Conservation (phyloP, 1,139 yeast genomes). For the Hanseniaspora sp. region DNA sequence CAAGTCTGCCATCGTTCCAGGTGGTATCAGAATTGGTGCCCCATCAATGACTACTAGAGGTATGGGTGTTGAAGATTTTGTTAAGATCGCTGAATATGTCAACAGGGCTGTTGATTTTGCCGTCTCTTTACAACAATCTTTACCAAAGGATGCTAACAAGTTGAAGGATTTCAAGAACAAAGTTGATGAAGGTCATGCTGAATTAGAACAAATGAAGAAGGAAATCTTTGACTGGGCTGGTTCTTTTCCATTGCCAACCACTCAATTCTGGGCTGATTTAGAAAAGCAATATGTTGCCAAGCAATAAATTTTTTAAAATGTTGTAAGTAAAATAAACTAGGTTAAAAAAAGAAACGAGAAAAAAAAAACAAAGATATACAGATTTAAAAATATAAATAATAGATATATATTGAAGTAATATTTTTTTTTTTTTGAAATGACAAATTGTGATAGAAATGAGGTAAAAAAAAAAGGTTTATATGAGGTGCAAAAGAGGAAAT, state of each 20-base stretch:
- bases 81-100: slow-evolving; percentile 69
- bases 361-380: background rate
- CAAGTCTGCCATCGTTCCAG: slow-evolving; percentile 92
- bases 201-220: slow-evolving; percentile 52
- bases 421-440: too few species aligned
- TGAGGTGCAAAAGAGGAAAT: too few species aligned
- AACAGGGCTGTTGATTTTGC: slow-evolving; percentile 77
- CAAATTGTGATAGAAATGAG: too few species aligned
- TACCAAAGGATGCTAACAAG: slow-evolving; percentile 82
- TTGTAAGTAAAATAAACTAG: background rate
- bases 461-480: too few species aligned
- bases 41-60: slow-evolving; percentile 99
- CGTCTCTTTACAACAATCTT: slow-evolving; percentile 54
- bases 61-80: slow-evolving; percentile 75
- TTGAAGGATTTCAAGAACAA: slow-evolving; percentile 85
- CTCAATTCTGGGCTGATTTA: slow-evolving; percentile 15
- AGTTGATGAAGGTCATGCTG: slow-evolving; percentile 59
- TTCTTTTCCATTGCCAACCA: slow-evolving; percentile 70
- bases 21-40: slow-evolving; percentile 96
- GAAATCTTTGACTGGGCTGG: slow-evolving; percentile 90
- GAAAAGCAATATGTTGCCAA: slow-evolving; percentile 15
- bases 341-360: background rate
- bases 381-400: background rate
- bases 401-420: background rate
- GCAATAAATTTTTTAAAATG: background rate